Base-by-base conservation (phyloP, 495 filamentous ascomycete species). In the Aspergillus avenaceus region DNA sequence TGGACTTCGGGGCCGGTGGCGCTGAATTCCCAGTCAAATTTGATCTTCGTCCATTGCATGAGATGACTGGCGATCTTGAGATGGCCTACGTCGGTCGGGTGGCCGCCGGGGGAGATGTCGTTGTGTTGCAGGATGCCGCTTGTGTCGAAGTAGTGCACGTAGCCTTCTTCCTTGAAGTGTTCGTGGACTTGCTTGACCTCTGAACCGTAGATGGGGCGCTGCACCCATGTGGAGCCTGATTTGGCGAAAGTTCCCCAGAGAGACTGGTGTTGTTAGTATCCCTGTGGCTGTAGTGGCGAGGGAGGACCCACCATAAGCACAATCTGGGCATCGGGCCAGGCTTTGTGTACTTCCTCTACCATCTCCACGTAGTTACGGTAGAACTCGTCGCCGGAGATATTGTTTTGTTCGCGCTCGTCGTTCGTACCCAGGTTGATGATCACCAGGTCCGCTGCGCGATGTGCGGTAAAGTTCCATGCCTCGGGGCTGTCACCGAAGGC, bases 351-450 rank as follows among this genome's bases (percentile, higher is more conserved):
- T 4, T 77, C 75, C 29, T 81, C 67, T 18, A 89, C 74, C 37
- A 87, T 63, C 38, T 80, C 78, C 26, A 77, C 74, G 47, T 84
- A 82, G 22, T 73, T 74, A 45, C 77, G 63, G 32, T 80, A 74
- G 64, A 81, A 87, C 0, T 72, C 63, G 4, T 61, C 53, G 2
- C 68, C 62, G 3, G 77, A 74, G 41, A 85, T 75, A 32, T 84
- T 79, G 60, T 86, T 87, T 13, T 64, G 63, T 1, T 69, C 50
- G 49, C 84, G 83, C 50, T 76, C 74, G 61, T 87, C 85, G 53
- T 87, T 87, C 14, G 82, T 85, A 22, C 83, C 84, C 32, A 88
- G 70, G 55, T 86, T 81, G 58, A 87, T 84, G 50, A 87, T 54
- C 11, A 84, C 84, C 8, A 89, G 68, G 54, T 86, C 84, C 4